A percentile compares a stretch with the other conserved stretches of the same genome.
Evolutionary conservation across 108 stramenopile species (phyloP).

Genomic region (Cyclostephanos invisitatus): DNA sequence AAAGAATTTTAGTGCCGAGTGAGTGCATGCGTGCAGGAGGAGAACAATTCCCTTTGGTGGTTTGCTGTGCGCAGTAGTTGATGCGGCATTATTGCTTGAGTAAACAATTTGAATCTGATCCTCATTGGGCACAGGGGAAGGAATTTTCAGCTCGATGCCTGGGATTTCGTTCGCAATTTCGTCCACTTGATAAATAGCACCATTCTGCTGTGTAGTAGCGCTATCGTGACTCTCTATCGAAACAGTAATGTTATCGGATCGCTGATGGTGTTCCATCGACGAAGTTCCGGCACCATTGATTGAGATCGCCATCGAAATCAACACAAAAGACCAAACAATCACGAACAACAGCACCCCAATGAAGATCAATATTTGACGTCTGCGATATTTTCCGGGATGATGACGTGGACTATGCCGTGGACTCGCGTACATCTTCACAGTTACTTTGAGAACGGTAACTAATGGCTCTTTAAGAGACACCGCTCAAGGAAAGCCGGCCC

Average conservation of each 20-base stretch:
- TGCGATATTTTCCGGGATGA: background rate
- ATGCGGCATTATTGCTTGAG: background rate
- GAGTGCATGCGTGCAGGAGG: conserved; percentile 54
- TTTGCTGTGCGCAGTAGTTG: background rate
- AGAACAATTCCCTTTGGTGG: conserved; percentile 34
- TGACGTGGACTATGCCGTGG: background rate
- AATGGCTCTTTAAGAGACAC: background rate
- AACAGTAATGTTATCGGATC: background rate
- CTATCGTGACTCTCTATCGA: background rate
- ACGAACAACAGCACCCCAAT: background rate
- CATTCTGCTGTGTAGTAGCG: background rate
- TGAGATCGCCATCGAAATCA: background rate
- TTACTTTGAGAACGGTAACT: background rate
- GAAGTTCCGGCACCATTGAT: background rate
- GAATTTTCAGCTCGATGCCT: conserved; percentile 24
- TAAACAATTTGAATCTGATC: conserved; percentile 16
- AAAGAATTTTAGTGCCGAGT: conserved; percentile 56
- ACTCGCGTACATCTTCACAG: background rate
- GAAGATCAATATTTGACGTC: background rate
- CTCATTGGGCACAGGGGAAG: conserved; percentile 13
- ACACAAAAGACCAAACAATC: background rate
- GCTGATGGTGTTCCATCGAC: background rate
- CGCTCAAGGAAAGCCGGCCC: background rate
- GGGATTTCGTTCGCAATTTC: conserved; percentile 17
- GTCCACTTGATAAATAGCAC: background rate